Evolutionary conservation across 345 rosid genomes (phyloP).

Genomic region (Populus davidiana): DNA sequence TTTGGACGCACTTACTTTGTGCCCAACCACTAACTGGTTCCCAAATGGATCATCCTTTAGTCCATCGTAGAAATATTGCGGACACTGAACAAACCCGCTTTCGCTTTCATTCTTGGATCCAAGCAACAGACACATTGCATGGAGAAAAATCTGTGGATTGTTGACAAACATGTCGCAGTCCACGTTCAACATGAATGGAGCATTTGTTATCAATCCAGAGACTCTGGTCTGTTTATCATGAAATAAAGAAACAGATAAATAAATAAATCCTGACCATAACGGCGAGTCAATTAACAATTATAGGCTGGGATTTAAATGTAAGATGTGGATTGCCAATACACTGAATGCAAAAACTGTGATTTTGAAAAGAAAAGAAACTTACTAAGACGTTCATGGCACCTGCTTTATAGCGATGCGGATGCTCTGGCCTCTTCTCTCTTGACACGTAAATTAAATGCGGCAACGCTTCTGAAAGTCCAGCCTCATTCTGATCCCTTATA

Average conservation of each 20-base stretch:
- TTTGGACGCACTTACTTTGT: constrained; percentile 12
- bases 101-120: constrained; percentile 19
- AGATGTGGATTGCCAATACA: too few species aligned
- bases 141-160: constrained; percentile 44
- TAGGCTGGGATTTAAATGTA: too few species aligned
- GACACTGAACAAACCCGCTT: constrained; percentile 50
- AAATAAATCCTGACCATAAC: not conserved
- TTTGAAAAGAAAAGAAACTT: constrained; percentile 2
- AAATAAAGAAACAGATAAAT: not conserved
- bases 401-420: constrained; percentile 60
- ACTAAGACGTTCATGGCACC: constrained; percentile 82
- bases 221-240: constrained; percentile 44
- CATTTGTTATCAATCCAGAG: constrained; percentile 70
- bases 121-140: constrained; percentile 52
- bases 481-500: constrained; percentile 43
- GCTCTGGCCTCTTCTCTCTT: constrained; percentile 55
- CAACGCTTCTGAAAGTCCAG: constrained; percentile 25
- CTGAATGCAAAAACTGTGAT: too few species aligned
- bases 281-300: too few species aligned
- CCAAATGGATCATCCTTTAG: constrained; percentile 34
- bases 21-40: constrained; percentile 24
- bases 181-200: constrained; percentile 69
- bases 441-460: constrained; percentile 65
- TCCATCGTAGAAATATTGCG: constrained; percentile 45
- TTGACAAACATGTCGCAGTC: constrained; percentile 74